Conservation (phyloP, 805 yeast species). For the Pichia exigua region DNA sequence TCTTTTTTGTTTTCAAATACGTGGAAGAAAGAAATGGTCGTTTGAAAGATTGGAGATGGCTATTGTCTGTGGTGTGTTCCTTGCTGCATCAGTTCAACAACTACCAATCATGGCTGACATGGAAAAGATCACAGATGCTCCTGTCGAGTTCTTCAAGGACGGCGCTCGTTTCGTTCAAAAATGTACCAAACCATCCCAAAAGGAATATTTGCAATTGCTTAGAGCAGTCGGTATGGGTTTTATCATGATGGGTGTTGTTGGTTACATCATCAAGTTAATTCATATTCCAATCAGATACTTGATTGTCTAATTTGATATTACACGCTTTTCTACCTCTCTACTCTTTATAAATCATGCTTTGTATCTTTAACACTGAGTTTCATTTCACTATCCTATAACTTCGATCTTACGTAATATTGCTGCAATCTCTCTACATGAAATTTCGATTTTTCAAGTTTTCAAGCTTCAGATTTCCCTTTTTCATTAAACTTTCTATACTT, state of each 20-base stretch:
- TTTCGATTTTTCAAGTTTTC: background rate
- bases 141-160: slow-evolving; percentile 85
- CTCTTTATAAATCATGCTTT: background rate
- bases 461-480: background rate
- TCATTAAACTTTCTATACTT: too few relatives aligned
- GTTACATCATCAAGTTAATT: slow-evolving; percentile 86
- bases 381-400: background rate
- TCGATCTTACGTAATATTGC: background rate
- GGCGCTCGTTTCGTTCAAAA: slow-evolving; percentile 82
- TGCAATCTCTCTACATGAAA: background rate
- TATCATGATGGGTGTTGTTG: slow-evolving; percentile 95
- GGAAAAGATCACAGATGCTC: slow-evolving; percentile 77
- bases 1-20: background rate
- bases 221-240: slow-evolving; percentile 97
- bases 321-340: background rate
- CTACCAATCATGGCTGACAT: slow-evolving; percentile 30
- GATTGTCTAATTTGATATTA: slow-evolving; percentile 54
- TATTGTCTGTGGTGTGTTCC: too few relatives aligned
- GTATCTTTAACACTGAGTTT: background rate
- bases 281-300: slow-evolving; percentile 96
- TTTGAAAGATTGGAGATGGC: background rate
- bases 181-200: slow-evolving; percentile 87
- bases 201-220: slow-evolving; percentile 81
- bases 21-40: background rate
- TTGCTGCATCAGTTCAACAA: too few relatives aligned